Evolutionary conservation across 2,329 filamentous ascomycete genomes (phyloP), one percentile per base, ranked within the genome.

Genomic region (Ophiostoma sp.): DNA sequence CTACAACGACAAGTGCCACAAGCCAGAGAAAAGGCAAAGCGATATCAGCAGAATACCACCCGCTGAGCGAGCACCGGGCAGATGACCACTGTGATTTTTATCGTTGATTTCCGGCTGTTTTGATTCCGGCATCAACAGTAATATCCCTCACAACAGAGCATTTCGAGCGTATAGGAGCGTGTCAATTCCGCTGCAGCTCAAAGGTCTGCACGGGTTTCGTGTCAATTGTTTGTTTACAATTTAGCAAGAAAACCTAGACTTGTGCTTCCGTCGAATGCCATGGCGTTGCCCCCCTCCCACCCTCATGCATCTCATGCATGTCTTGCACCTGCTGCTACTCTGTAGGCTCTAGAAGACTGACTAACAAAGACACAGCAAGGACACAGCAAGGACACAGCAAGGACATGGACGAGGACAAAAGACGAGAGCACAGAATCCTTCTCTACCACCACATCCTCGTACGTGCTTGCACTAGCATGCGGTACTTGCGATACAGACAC

Each of bases 201-300:
- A 5, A 31, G 11, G 6, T 33, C 15, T 15, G 27, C 27, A 27
- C 36, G 36, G 11, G 36, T 62, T 65, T 65, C 33, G 62, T 39
- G 62, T 65, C 20, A 8, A 8, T 48, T 67, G 65, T 67, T 67
- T 67, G 65, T 67, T 67, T 67, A 67, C 65, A 41, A 6, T 15
- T 41, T 41, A 1, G 3, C 39, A 39, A 39, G 10, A 41, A 15
- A 1, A 39, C 13, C 11, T 13, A 31, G 10, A 39, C 11, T 4
- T 6, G 3, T 13, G 10, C 39, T 15, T 27, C n/a, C 20, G 39
- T 15, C 65, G 39, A 67, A 67, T 67, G 36, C 65, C 23, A 8
- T 67, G n/a, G 65, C 65, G 65, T 67, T 44, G 65, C 65, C 36
- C n/a, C 65, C 65, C 65, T 67, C 65, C 65, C n/a, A 44, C 36